These are phyloP conservation scores for Kwoniella mangroviensis DNA, from an alignment of 768 basidiomycete species.

Conservation along the genomic window DNA sequence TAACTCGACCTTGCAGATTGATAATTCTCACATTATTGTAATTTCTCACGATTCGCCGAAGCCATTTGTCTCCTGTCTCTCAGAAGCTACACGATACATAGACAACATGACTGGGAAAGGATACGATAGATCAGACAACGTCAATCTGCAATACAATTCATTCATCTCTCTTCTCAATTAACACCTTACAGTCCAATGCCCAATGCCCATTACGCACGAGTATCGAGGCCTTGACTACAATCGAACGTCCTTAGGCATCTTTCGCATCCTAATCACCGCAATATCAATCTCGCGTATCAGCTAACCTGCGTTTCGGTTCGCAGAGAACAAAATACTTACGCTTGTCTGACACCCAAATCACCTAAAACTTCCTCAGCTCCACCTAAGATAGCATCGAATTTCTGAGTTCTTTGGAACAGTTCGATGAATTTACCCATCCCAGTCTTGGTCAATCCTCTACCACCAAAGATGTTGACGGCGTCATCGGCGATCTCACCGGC, in stretches of 20 bases:
- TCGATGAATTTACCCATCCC: constrained; percentile 61
- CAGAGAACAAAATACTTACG: constrained; percentile 34
- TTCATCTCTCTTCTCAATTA: background rate
- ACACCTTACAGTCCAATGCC: no score
- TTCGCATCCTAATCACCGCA: constrained; percentile 35
- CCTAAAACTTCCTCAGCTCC: constrained; percentile 54
- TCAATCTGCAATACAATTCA: background rate
- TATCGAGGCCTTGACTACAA: constrained; percentile 14
- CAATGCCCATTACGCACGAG: background rate
- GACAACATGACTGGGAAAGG: background rate
- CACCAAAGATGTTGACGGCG: constrained; percentile 80
- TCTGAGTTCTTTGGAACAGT: constrained; percentile 55
- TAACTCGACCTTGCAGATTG: no score
- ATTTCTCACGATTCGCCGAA: no score
- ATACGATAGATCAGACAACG: background rate
- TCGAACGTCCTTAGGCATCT: constrained; percentile 53
- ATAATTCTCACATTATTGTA: no score
- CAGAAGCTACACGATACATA: background rate
- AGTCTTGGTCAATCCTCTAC: constrained; percentile 77
- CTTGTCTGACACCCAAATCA: constrained; percentile 56
- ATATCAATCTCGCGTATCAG: constrained; percentile 2
- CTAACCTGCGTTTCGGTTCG: background rate
- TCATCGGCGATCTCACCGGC: constrained; percentile 81
- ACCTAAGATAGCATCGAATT: constrained; percentile 57
- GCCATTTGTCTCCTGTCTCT: background rate